Percentiles rank a stretch among this genome's conserved stretches.
Evolutionary conservation across 495 filamentous ascomycete species (phyloP).

Genomic region (Annulohypoxylon maeteangense): DNA sequence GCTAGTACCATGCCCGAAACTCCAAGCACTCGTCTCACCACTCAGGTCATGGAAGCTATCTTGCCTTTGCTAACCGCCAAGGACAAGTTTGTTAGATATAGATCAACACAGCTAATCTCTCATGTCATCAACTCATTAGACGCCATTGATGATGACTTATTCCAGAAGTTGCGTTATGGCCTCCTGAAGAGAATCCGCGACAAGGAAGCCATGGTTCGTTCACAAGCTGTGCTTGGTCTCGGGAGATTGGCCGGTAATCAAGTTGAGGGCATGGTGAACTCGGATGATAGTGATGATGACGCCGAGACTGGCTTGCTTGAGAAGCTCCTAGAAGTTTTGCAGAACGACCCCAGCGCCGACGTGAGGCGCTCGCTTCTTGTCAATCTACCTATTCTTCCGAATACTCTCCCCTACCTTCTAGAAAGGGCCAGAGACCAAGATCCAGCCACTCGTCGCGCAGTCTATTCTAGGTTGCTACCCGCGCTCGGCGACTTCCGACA

Average conservation of each 20-base stretch:
- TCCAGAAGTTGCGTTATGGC: constrained; percentile 77
- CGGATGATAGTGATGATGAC: constrained; percentile 71
- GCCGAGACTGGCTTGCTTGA: constrained; percentile 71
- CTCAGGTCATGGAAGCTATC: constrained; percentile 72
- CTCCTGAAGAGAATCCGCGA: constrained; percentile 87
- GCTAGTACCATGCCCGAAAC: constrained; percentile 77
- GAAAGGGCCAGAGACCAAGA: constrained; percentile 93
- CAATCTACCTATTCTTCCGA: constrained; percentile 83
- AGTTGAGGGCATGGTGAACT: constrained; percentile 75
- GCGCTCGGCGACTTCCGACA: constrained; percentile 95
- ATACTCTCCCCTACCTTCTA: constrained; percentile 88
- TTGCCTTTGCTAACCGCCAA: constrained; percentile 79
- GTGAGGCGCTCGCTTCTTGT: constrained; percentile 88
- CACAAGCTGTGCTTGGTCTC: constrained; percentile 93
- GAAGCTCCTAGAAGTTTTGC: constrained; percentile 88
- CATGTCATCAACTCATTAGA: constrained; percentile 90
- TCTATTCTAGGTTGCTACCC: constrained; percentile 90
- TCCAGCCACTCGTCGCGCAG: constrained; percentile 78
- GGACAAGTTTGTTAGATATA: constrained; percentile 92
- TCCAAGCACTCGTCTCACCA: constrained; percentile 79
- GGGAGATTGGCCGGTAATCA: constrained; percentile 85
- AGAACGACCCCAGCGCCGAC: constrained; percentile 94
- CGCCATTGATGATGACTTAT: constrained; percentile 88
- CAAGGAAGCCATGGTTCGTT: constrained; percentile 89
- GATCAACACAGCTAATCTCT: constrained; percentile 87